phyloP scores from a whole-genome alignment of 2,329 filamentous ascomycete species.

The Colletotrichum ledebouriae region DNA sequence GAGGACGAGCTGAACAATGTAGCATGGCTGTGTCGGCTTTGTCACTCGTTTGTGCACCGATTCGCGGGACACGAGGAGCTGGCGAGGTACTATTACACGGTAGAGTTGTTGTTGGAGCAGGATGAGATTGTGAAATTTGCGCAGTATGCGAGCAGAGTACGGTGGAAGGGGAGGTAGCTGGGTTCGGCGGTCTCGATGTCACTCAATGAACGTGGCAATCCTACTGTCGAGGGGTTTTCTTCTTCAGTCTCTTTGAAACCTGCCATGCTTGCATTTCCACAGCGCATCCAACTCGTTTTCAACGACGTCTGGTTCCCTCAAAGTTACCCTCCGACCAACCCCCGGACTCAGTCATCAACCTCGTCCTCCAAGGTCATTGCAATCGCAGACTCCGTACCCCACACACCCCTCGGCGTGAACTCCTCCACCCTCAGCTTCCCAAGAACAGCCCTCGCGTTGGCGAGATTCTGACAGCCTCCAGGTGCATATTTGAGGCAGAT shows the following conservation, averaged over 20 bases:
- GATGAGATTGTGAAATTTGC: conserved; percentile 81
- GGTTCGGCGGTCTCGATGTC: neutral
- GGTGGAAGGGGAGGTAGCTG: conserved; percentile 73
- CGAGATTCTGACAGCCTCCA: conserved; percentile 1
- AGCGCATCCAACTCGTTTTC: too few relatives aligned
- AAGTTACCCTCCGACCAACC: too few relatives aligned
- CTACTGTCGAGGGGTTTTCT: too few relatives aligned
- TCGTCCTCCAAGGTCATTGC: too few relatives aligned
- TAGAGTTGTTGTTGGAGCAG: conserved; percentile 77
- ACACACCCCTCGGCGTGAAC: neutral
- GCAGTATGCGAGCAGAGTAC: conserved; percentile 77
- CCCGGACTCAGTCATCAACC: too few relatives aligned
- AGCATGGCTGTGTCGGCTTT: conserved; percentile 88
- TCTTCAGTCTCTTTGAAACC: neutral
- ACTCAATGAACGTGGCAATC: neutral
- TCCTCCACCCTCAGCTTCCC: neutral
- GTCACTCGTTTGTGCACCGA: conserved; percentile 85
- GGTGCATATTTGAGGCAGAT: conserved; percentile 32
- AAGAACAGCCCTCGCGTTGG: neutral
- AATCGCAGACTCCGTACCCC: too few relatives aligned
- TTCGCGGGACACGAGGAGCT: conserved; percentile 83
- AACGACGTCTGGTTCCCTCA: too few relatives aligned
- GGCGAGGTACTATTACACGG: conserved; percentile 78
- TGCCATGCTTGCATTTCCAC: too few relatives aligned
- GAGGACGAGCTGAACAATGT: conserved; percentile 83